Conservation (phyloP, 306 rosid species). For the Oxytropis ochrocephala region DNA sequence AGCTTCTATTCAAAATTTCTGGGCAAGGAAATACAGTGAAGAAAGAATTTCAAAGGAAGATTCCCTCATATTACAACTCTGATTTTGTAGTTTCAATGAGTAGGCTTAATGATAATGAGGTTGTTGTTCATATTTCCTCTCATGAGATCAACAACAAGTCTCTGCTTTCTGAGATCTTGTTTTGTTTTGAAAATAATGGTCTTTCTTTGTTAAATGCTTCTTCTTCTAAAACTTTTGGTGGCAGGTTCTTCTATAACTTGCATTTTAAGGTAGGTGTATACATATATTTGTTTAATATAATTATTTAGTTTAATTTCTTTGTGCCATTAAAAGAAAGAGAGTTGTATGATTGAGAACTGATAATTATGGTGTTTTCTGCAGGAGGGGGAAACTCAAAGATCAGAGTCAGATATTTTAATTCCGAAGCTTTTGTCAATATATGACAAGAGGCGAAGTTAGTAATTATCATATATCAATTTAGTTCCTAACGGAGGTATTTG, state of each 20-base stretch:
- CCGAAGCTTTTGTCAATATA: slow-evolving; percentile 22
- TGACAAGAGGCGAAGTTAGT: slow-evolving; percentile 6
- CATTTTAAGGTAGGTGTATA: slow-evolving; percentile 40
- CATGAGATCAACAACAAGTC: neutral
- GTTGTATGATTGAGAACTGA: too few species aligned
- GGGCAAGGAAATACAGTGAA: neutral
- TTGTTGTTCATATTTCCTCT: slow-evolving; percentile 45
- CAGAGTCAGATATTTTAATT: slow-evolving; percentile 18
- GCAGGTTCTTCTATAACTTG: slow-evolving; percentile 40
- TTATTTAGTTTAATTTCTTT: neutral
- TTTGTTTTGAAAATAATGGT: slow-evolving; percentile 38
- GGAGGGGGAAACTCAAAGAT: slow-evolving; percentile 17
- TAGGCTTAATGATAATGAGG: slow-evolving; percentile 38
- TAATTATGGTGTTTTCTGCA: neutral
- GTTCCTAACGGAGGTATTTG: too few species aligned
- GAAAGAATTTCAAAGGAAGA: slow-evolving; percentile 9
- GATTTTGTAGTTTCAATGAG: slow-evolving; percentile 36
- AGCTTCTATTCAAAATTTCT: slow-evolving; percentile 25
- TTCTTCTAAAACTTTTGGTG: slow-evolving; percentile 47
- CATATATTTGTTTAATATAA: neutral
- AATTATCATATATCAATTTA: neutral
- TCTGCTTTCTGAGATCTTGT: slow-evolving; percentile 38
- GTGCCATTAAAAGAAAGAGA: neutral
- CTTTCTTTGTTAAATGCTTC: slow-evolving; percentile 48
- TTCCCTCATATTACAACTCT: neutral